Percentiles rank a stretch among this genome's conserved stretches.
Conservation (phyloP, 768 basidiomycete genomes). For the Leccinum boreale region DNA sequence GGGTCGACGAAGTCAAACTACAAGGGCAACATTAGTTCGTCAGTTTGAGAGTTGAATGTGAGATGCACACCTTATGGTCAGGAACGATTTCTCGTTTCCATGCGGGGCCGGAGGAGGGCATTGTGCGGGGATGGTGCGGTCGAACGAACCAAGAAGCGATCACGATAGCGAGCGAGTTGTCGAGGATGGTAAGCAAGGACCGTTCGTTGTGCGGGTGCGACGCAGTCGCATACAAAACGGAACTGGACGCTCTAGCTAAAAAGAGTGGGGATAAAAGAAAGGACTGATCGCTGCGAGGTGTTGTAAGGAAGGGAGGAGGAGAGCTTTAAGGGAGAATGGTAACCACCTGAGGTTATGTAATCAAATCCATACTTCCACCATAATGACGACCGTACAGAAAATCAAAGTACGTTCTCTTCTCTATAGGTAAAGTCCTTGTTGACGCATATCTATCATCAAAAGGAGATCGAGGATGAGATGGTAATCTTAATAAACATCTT, state of each 20-base stretch:
- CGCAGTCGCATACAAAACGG: constrained; percentile 33
- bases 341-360: constrained; percentile 18
- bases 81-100: constrained; percentile 98
- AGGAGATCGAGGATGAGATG: constrained; percentile 99
- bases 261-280: constrained; percentile 28
- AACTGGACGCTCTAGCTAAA: constrained; percentile 15
- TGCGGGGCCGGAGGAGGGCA: constrained; percentile 56
- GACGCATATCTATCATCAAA: constrained; percentile 10
- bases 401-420: constrained; percentile 56
- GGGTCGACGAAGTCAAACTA: constrained; percentile 98
- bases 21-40: constrained; percentile 1
- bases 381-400: constrained; percentile 88
- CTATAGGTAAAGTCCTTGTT: constrained; percentile 17
- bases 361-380: neutral
- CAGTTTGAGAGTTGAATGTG: neutral
- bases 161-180: constrained; percentile 24
- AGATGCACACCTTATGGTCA: constrained; percentile 81
- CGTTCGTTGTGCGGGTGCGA: constrained; percentile 28
- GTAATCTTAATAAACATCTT: constrained; percentile 41
- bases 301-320: constrained; percentile 8
- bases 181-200: constrained; percentile 22
- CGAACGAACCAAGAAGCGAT: constrained; percentile 12
- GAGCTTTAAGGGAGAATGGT: neutral
- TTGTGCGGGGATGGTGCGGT: constrained; percentile 12
- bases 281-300: constrained; percentile 4